Conservation (phyloP, 805 yeast species). For the Phaffomyces opuntiae region DNA sequence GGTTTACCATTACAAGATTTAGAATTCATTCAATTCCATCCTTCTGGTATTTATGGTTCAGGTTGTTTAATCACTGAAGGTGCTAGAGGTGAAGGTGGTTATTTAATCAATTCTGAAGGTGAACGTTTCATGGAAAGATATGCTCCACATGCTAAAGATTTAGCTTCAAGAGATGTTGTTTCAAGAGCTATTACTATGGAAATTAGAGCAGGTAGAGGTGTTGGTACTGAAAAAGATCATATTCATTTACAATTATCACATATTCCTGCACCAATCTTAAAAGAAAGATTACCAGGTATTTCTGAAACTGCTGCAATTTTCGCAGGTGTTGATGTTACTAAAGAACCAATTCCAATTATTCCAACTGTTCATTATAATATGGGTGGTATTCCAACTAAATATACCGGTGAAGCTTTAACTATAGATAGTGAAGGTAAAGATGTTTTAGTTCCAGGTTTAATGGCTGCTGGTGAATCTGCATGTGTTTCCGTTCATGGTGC, state of each 20-base stretch:
- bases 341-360: slow-evolving; percentile 96
- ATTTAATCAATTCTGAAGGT: slow-evolving; percentile 91
- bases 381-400: slow-evolving; percentile 99
- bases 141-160: slow-evolving; percentile 97
- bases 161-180: slow-evolving; percentile 97
- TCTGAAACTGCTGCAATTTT: slow-evolving; percentile 97
- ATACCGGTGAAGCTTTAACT: slow-evolving; percentile 91
- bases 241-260: slow-evolving; percentile 91
- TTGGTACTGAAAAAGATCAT: slow-evolving; percentile 93
- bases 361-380: slow-evolving; percentile 99
- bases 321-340: slow-evolving; percentile 99
- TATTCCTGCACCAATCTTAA: slow-evolving; percentile 82
- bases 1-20: slow-evolving; percentile 96
- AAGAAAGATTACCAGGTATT: slow-evolving; percentile 97
- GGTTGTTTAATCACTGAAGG: slow-evolving; percentile 99
- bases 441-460: slow-evolving; percentile 82
- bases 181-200: slow-evolving; percentile 98
- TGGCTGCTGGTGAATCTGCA: slow-evolving; percentile 98
- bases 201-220: slow-evolving; percentile 98
- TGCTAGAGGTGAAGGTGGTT: slow-evolving; percentile 99
- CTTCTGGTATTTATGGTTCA: slow-evolving; percentile 98
- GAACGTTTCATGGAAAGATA: slow-evolving; percentile 99
- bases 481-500: slow-evolving; percentile 99
- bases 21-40: slow-evolving; percentile 98
- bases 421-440: slow-evolving; percentile 84